Base-by-base conservation (phyloP, 768 basidiomycete species). In the Candolleomyces aberdarensis region DNA sequence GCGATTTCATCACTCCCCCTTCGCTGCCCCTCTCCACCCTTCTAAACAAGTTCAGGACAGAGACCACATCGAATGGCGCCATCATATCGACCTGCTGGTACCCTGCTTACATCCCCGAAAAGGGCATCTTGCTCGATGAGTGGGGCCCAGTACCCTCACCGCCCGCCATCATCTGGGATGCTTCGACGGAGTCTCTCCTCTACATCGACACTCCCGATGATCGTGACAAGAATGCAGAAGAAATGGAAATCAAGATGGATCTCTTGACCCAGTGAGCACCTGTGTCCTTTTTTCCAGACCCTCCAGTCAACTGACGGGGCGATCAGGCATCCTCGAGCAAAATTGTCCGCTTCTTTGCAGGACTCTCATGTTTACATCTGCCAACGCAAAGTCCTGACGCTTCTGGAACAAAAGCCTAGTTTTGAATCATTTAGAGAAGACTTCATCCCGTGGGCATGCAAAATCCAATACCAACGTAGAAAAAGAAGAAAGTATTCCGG, bases 311-410 rank as follows among this genome's bases (percentile, higher is more conserved):
- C 48, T 61, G 17, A 46, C 62, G 2, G 20, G 32, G 66, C 29
- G 58, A 53, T 54, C 66, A 94, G 93, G 56, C 88, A 91, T 69
- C 90, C 93, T 8, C 84, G 84, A 31, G 78, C 83, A 32, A 85
- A 80, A 41, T 74, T 97, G 32, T 88, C 91, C 2, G 82, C 84
- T 13, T 80, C 75, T 39, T 79, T 89, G 39, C 85, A 87, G 64
- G 95, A 97, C 67, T 92, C 95, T 0, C 95, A 97, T 72, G 90
- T 96, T 36, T 97, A 96, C 67, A 86, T 96, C 39, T 94, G 94
- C 76, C 83, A 85, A 64, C 83, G 84, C 61, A 81, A 84, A 17
- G 78, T 96, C 8, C 76, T 97, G 26, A 87, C 92, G 60, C 79
- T 85, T 13, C 76, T 95, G 29, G 80, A 84, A 11, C 81, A 85